Percentiles rank a stretch among this genome's conserved stretches.
Evolutionary conservation across 164 flowering plant species (phyloP).

Genomic region (Vitis rotundifolia): DNA sequence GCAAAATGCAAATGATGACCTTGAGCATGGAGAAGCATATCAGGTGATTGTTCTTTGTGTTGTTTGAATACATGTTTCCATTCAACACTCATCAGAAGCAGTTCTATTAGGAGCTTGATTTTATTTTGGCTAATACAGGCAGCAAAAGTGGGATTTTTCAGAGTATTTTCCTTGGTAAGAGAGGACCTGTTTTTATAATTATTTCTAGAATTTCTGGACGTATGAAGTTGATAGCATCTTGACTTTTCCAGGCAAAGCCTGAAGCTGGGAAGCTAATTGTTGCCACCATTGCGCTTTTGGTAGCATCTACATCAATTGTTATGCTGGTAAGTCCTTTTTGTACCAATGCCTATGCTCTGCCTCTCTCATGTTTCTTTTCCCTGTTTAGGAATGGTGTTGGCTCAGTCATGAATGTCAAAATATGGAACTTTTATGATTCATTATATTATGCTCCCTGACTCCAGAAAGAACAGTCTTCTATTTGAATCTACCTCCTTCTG

Average conservation of each 20-base stretch:
- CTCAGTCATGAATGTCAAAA: no score
- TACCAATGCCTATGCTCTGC: no score
- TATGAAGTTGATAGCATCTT: background rate
- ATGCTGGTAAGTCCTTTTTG: constrained; percentile 49
- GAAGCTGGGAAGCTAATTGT: constrained; percentile 65
- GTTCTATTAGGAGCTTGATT: background rate
- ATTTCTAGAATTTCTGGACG: no score
- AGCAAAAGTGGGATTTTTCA: constrained; percentile 78
- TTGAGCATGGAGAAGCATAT: constrained; percentile 18
- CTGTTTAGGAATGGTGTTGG: no score
- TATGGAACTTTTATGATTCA: no score
- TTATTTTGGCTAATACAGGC: constrained; percentile 46
- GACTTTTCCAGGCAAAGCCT: constrained; percentile 67
- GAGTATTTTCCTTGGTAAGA: constrained; percentile 82
- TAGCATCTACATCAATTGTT: constrained; percentile 64
- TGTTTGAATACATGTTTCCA: background rate
- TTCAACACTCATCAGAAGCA: background rate
- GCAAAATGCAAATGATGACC: constrained; percentile 15
- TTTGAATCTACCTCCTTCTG: no score
- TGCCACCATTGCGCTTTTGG: constrained; percentile 67
- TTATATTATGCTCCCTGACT: no score
- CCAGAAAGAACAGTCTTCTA: no score
- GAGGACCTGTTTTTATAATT: no score
- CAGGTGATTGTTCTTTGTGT: constrained; percentile 11
- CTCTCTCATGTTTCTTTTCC: background rate